phyloP scores from a whole-genome alignment of 2,329 filamentous ascomycete species.

The Coniochaeta hoffmannii region DNA sequence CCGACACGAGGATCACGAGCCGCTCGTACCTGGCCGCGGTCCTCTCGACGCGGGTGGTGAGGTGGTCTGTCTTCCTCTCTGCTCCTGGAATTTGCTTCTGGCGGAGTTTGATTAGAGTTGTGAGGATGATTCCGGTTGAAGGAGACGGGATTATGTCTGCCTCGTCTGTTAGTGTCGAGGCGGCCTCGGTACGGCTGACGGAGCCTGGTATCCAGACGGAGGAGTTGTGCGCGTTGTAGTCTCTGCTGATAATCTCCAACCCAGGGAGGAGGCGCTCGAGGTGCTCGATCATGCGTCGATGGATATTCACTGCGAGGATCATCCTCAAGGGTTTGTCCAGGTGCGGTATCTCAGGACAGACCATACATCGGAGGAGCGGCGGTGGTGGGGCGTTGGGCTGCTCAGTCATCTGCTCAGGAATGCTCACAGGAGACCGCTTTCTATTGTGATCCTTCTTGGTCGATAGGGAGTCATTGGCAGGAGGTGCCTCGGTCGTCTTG shows the following conservation, averaged over 20 bases:
- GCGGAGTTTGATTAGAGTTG: slow-evolving; percentile 63
- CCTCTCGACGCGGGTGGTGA: slow-evolving; percentile 47
- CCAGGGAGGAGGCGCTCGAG: slow-evolving; percentile 15
- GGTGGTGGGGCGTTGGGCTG: slow-evolving; percentile 8
- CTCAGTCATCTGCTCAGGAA: neutral
- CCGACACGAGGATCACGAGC: slow-evolving; percentile 62
- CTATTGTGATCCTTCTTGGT: too few relatives aligned
- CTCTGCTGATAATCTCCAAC: slow-evolving; percentile 18
- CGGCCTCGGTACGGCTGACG: slow-evolving; percentile 7
- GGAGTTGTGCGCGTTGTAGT: slow-evolving; percentile 17
- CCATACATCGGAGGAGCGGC: slow-evolving; percentile 8
- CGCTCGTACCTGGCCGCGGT: slow-evolving; percentile 56
- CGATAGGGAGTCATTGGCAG: neutral
- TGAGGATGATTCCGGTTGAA: slow-evolving; percentile 59
- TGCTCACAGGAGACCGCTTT: too few relatives aligned
- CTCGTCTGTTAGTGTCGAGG: slow-evolving; percentile 41
- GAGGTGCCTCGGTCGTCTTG: neutral
- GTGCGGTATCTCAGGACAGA: slow-evolving; percentile 11
- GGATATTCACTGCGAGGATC: slow-evolving; percentile 17
- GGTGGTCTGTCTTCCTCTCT: slow-evolving; percentile 24
- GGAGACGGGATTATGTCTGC: slow-evolving; percentile 70
- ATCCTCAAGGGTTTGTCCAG: slow-evolving; percentile 10
- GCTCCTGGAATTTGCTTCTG: slow-evolving; percentile 62
- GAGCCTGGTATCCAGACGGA: slow-evolving; percentile 14
- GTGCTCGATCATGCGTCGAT: slow-evolving; percentile 8